Conservation (phyloP, 177 flowering plant species). For the Tripterygium wilfordii region DNA sequence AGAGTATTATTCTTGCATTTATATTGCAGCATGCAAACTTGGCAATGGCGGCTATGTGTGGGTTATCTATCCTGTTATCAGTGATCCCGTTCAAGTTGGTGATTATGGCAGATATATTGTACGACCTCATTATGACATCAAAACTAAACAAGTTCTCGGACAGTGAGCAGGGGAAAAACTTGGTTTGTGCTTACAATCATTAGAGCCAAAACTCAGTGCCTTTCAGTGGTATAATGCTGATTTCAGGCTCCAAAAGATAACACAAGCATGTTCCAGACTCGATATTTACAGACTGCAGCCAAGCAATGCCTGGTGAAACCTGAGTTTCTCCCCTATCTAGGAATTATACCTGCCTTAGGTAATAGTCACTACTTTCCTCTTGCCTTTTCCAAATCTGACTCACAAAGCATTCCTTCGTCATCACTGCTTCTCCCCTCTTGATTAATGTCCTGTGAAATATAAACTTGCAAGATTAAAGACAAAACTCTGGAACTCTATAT, state of each 20-base stretch:
- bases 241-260: not conserved
- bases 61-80: constrained; percentile 37
- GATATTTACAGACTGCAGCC: no score
- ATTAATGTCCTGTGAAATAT: constrained; percentile 31
- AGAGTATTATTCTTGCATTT: not conserved
- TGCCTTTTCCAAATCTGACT: constrained; percentile 78
- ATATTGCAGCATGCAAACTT: constrained; percentile 59
- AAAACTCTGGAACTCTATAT: no score
- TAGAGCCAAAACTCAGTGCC: not conserved
- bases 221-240: not conserved
- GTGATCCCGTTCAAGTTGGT: constrained; percentile 61
- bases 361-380: constrained; percentile 24
- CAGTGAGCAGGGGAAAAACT: constrained; percentile 26
- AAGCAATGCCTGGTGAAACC: no score
- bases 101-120: constrained; percentile 28
- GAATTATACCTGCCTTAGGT: no score
- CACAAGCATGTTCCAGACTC: not conserved
- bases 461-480: no score
- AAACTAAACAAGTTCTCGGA: constrained; percentile 28
- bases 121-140: constrained; percentile 31
- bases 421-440: constrained; percentile 57
- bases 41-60: constrained; percentile 48
- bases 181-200: no score
- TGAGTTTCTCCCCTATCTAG: no score
- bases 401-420: constrained; percentile 84